These are phyloP conservation scores for Tricholoma terreum DNA, from an alignment of 768 basidiomycete species.

Conservation along the genomic window DNA sequence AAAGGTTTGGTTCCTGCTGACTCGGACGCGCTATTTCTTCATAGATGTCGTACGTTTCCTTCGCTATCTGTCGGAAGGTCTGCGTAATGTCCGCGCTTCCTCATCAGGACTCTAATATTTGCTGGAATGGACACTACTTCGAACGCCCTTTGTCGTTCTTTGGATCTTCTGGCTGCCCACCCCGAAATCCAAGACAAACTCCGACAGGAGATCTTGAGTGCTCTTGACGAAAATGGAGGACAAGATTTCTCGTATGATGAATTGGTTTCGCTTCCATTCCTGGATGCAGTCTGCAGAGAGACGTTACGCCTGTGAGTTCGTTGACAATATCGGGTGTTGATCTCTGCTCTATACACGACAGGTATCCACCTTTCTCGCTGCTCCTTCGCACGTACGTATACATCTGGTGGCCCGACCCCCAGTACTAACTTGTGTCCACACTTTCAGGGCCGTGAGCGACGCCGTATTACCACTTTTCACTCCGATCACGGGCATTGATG, in stretches of 20 bases:
- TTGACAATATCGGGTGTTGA: too few relatives aligned
- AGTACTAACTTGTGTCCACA: background rate
- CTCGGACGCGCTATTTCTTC: too few relatives aligned
- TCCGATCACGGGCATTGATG: slow-evolving; percentile 35
- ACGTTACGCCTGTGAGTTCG: slow-evolving; percentile 35
- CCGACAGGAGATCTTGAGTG: slow-evolving; percentile 30
- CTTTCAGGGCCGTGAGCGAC: slow-evolving; percentile 32
- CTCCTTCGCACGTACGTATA: slow-evolving; percentile 11
- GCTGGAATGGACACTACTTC: slow-evolving; percentile 47
- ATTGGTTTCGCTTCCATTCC: slow-evolving; percentile 31
- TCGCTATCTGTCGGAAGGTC: background rate
- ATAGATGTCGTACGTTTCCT: slow-evolving; percentile 13
- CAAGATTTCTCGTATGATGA: slow-evolving; percentile 34
- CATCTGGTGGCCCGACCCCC: background rate
- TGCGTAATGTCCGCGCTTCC: background rate
- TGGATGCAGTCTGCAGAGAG: slow-evolving; percentile 39
- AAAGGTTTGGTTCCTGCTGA: background rate
- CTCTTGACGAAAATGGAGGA: slow-evolving; percentile 13
- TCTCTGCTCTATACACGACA: background rate
- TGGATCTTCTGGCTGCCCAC: slow-evolving; percentile 32
- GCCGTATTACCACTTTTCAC: slow-evolving; percentile 38
- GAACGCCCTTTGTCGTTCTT: slow-evolving; percentile 30
- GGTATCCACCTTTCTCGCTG: slow-evolving; percentile 14
- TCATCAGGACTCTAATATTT: slow-evolving; percentile 23
- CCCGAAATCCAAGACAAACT: slow-evolving; percentile 31